Base-by-base conservation (phyloP, 495 filamentous ascomycete genomes). In the Sabuloglossum arenarium region DNA sequence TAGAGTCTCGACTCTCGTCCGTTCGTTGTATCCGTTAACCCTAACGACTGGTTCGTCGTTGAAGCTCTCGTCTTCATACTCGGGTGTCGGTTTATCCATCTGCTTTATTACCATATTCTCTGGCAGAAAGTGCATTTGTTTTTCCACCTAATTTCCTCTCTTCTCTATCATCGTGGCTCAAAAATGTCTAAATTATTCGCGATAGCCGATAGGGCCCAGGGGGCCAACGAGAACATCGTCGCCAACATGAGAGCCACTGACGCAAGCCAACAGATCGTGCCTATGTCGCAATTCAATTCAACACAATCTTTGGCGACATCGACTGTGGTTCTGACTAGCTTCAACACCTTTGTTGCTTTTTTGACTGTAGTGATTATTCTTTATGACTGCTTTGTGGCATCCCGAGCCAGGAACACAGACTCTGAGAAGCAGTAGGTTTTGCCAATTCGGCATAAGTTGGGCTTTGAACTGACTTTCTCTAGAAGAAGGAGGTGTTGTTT, bases 291-390 rank as follows among this genome's bases (percentile, higher is more conserved):
- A 23, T 51, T 51, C 16, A 51, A 51, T 51, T n/a, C 23, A 51
- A 51, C 24, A 5, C 23, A 66, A 53, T 64, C 62, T 27, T 46
- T 66, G 42, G 30, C 62, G 54, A 64, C 64, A 3, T 66, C 64
- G 49, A 64, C 62, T 21, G 64, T 66, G 24, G 64, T 66, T 59
- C 58, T 66, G 8, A 62, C 62, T 6, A 50, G 54, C 25, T 66
- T 66, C 53, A 66, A 66, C 54, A 56, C 62, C 8, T 46, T 64
- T 37, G 64, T 62, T 10, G 57, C 64, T 39, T 29, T 58, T 30
- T 42, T 57, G 6, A 66, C 64, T 6, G 61, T 62, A 23, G 28
- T 47, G 21, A 64, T 60, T 42, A 66, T 66, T 50, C 43, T 66
- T 9, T 63, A 64, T 50, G 64, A 66, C 37, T 60, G 61, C 52